phyloP scores from a whole-genome alignment of 2,329 filamentous ascomycete species.

The Neophaeococcomyces aloes region DNA sequence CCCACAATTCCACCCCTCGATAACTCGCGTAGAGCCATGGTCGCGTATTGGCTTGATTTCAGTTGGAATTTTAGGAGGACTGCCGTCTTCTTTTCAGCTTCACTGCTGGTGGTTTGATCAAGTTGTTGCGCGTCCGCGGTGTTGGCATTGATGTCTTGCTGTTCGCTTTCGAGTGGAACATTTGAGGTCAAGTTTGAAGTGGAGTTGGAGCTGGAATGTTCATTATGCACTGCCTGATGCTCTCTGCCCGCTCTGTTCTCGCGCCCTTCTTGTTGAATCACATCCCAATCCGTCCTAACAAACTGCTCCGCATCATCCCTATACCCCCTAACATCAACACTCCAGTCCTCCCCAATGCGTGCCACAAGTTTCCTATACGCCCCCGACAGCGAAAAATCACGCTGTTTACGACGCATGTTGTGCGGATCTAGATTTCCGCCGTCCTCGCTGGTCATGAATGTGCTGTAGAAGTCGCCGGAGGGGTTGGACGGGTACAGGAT shows the following conservation, averaged over 20 bases:
- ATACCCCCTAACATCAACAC: slow-evolving; percentile 62
- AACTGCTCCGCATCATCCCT: slow-evolving; percentile 61
- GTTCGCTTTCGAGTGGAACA: too few species aligned
- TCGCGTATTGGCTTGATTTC: slow-evolving; percentile 71
- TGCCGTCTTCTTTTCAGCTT: slow-evolving; percentile 23
- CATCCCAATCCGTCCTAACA: slow-evolving; percentile 75
- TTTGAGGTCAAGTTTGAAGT: too few species aligned
- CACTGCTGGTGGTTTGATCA: not conserved
- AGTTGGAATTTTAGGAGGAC: slow-evolving; percentile 58
- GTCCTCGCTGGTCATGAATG: slow-evolving; percentile 70
- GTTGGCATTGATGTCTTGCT: too few species aligned
- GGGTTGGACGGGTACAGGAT: slow-evolving; percentile 76
- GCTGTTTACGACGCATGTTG: slow-evolving; percentile 75
- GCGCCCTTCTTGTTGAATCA: slow-evolving; percentile 37
- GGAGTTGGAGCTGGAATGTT: too few species aligned
- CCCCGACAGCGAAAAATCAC: slow-evolving; percentile 79
- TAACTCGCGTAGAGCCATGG: slow-evolving; percentile 69
- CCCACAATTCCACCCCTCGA: slow-evolving; percentile 57
- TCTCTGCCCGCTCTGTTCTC: slow-evolving; percentile 7
- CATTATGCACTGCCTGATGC: too few species aligned
- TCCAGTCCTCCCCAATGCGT: slow-evolving; percentile 52
- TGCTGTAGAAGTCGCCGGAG: slow-evolving; percentile 70
- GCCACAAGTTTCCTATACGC: slow-evolving; percentile 79
- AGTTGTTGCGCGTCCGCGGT: slow-evolving; percentile 7
- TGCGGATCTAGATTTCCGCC: slow-evolving; percentile 73